Evolutionary conservation across 2,329 filamentous ascomycete genomes (phyloP).

Genomic region (Epicoccum nigrum): DNA sequence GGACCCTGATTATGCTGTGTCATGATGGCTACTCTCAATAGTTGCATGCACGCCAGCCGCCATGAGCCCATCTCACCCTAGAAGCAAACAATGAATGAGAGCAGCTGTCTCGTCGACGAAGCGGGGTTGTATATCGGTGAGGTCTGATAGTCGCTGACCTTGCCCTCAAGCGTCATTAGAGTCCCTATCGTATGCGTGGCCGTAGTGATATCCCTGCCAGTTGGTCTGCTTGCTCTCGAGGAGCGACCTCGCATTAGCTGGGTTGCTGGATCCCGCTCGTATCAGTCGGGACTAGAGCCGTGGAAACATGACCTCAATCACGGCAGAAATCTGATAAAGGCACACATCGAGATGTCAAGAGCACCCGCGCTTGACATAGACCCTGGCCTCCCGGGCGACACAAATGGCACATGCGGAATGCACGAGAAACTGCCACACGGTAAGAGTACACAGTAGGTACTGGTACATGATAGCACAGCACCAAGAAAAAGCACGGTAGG

Average conservation of each 20-base stretch:
- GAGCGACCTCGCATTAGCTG: constrained; percentile 24
- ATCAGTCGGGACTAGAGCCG: constrained; percentile 28
- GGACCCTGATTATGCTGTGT: constrained; percentile 19
- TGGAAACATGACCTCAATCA: constrained; percentile 20
- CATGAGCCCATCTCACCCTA: constrained; percentile 14
- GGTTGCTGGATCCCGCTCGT: constrained; percentile 29
- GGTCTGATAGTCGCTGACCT: constrained; percentile 21
- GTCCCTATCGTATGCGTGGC: constrained; percentile 35
- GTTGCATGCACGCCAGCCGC: constrained; percentile 14
- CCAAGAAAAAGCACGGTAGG: too few relatives aligned
- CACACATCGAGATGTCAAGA: constrained; percentile 19
- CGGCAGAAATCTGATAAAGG: constrained; percentile 12
- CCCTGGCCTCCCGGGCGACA: constrained; percentile 23
- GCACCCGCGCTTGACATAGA: constrained; percentile 1
- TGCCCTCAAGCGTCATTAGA: constrained; percentile 27
- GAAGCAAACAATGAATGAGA: constrained; percentile 5
- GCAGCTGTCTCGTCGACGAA: constrained; percentile 11
- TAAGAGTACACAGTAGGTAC: too few relatives aligned
- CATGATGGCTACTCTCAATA: constrained; percentile 14
- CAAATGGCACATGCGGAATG: constrained; percentile 18
- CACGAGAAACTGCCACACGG: constrained; percentile 2
- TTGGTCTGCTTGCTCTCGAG: constrained; percentile 1
- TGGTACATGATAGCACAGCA: too few relatives aligned
- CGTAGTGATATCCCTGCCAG: constrained; percentile 22
- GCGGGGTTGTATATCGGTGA: constrained; percentile 39